These are phyloP conservation scores for Kazachstania taianensis DNA, from an alignment of 805 yeast genomes.

Conservation along the genomic window DNA sequence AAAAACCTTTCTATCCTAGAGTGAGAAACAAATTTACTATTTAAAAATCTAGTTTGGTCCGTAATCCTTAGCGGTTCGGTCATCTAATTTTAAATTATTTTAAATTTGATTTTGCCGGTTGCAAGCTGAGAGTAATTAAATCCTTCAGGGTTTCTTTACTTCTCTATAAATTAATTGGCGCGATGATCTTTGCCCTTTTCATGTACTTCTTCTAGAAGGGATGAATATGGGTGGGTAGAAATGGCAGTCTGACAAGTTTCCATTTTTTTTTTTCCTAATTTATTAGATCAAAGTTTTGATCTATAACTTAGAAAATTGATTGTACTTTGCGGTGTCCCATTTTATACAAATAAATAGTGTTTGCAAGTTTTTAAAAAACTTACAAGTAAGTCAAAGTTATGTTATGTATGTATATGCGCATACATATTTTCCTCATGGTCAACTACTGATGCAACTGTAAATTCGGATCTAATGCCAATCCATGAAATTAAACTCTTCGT, in stretches of 20 bases:
- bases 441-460: background rate
- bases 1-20: slow-evolving; percentile 87
- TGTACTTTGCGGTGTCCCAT: too few species aligned
- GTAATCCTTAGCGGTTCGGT: slow-evolving; percentile 85
- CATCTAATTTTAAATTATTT: slow-evolving; percentile 42
- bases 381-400: too few species aligned
- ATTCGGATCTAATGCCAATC: slow-evolving; percentile 20
- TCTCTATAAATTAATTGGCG: slow-evolving; percentile 51
- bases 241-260: slow-evolving; percentile 99
- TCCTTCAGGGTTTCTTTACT: slow-evolving; percentile 9
- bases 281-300: slow-evolving; percentile 29
- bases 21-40: slow-evolving; percentile 45
- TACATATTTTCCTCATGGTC: too few species aligned
- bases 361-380: too few species aligned
- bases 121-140: slow-evolving; percentile 5
- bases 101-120: slow-evolving; percentile 19
- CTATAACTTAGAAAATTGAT: slow-evolving; percentile 19
- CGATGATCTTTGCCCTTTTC: slow-evolving; percentile 98
- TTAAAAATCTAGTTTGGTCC: slow-evolving; percentile 50
- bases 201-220: slow-evolving; percentile 70
- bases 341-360: too few species aligned
- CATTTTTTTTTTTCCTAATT: slow-evolving; percentile 18
- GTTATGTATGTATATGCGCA: too few species aligned
- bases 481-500: slow-evolving; percentile 19
- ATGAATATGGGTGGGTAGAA: slow-evolving; percentile 83